Percentiles rank a stretch among this genome's conserved stretches.
phyloP scores from a whole-genome alignment of 1,139 yeast species.

The Meyerozyma carpophila region DNA sequence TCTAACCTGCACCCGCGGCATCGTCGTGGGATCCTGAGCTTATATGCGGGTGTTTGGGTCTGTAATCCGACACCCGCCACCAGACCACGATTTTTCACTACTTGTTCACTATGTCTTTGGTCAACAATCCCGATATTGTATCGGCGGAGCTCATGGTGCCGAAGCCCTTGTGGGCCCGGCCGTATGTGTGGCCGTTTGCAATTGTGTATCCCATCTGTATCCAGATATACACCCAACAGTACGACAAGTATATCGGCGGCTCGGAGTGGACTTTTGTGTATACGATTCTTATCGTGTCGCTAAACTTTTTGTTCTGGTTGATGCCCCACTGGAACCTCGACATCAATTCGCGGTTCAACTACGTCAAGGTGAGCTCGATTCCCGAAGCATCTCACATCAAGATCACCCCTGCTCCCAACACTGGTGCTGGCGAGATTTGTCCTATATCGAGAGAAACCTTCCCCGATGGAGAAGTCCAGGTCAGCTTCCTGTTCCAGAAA shows the following conservation, averaged over 20 bases:
- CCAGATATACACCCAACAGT: slow-evolving; percentile 60
- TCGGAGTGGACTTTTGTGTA: slow-evolving; percentile 86
- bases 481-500: slow-evolving; percentile 83
- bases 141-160: slow-evolving; percentile 72
- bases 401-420: slow-evolving; percentile 78
- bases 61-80: background rate
- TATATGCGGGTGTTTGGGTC: background rate
- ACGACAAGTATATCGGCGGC: slow-evolving; percentile 79
- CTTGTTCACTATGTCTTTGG: slow-evolving; percentile 29
- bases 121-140: slow-evolving; percentile 54
- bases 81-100: background rate
- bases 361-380: slow-evolving; percentile 44
- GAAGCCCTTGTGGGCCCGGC: slow-evolving; percentile 53
- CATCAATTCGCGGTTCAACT: slow-evolving; percentile 69
- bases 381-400: slow-evolving; percentile 66
- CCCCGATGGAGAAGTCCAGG: slow-evolving; percentile 57
- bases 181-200: slow-evolving; percentile 82
- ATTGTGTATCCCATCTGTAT: slow-evolving; percentile 72
- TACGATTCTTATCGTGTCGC: slow-evolving; percentile 63
- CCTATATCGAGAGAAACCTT: slow-evolving; percentile 52
- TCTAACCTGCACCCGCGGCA: too few relatives aligned
- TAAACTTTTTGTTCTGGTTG: slow-evolving; percentile 75
- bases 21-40: too few relatives aligned
- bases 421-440: slow-evolving; percentile 82
- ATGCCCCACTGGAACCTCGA: slow-evolving; percentile 94